Evolutionary conservation across 768 basidiomycete species (phyloP), one percentile per base, ranked within the genome.

Genomic region (Neoboletus subvelutipes): DNA sequence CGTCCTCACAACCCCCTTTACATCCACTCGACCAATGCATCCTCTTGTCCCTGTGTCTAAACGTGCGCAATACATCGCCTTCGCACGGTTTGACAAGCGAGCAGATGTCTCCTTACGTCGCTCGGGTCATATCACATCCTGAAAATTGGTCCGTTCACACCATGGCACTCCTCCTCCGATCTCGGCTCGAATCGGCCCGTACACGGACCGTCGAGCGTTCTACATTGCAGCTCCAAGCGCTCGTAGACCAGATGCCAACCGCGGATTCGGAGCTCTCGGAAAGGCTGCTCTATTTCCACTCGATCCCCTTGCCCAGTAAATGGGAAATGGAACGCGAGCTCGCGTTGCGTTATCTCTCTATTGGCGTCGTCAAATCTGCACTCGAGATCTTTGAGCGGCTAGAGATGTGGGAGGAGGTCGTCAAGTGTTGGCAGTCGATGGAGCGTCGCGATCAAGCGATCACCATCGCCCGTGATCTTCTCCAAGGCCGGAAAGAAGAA

Each of bases 381-480:
- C 77, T 98, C 48, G 95, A 90, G 71, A 95, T 98, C 54, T 98
- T 94, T 67, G 89, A 93, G 73, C 82, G 92, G 36, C 77, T 98
- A 58, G 94, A 98, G 75, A 94, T 98, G 94, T 99, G 95, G 95
- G 97, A 97, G 74, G 92, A 98, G 61, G 94, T 92, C 9, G 93
- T 94, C 42, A 79, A 82, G 59, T 98, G 96, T 73, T 92, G 89
- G 78, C 85, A 87, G 57, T 77, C 85, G 18, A 80, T 95, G 75
- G 94, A 96, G 61, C 77, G 83, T 61, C 82, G 81, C 11, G 91
- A 92, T 52, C 86, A 84, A 67, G 97, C 87, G 6, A 80, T 93
- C 57, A 71, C 76, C 2, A 83, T 99, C 69, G 92, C 98, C 39
- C 82, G 82, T 24, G 94, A 96, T 68, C 76, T 99, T 11, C 75